Evolutionary conservation across 1,284 basidiomycete species (phyloP).

Genomic region (Fomitopsis palustris): DNA sequence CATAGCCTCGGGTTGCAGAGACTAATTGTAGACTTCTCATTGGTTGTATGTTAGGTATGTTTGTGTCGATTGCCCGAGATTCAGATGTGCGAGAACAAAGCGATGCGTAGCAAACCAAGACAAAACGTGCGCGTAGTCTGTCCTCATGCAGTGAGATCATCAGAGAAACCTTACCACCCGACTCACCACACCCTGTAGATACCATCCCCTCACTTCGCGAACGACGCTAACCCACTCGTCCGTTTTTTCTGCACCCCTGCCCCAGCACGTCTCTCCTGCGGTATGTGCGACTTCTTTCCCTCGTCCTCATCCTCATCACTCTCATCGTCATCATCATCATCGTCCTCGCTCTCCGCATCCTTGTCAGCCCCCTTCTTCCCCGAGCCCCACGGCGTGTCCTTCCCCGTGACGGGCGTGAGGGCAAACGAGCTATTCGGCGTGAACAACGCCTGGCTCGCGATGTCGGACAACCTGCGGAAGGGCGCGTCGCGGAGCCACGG

Average conservation of each 20-base stretch:
- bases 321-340: constrained; percentile 28
- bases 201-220: not conserved
- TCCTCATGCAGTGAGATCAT: not conserved
- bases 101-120: not conserved
- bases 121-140: not conserved
- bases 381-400: constrained; percentile 20
- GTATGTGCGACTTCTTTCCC: constrained; percentile 47
- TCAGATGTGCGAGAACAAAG: not conserved
- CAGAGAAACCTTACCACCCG: not conserved
- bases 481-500: constrained; percentile 19
- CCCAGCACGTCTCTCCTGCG: constrained; percentile 53
- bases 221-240: not conserved
- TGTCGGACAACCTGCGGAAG: constrained; percentile 49
- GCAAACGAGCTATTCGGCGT: constrained; percentile 19
- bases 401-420: constrained; percentile 21
- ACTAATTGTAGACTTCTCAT: not conserved
- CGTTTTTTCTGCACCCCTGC: constrained; percentile 21
- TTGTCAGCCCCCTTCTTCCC: constrained; percentile 29
- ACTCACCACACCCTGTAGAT: too few species aligned
- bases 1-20: too few species aligned
- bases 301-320: constrained; percentile 30
- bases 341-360: constrained; percentile 35
- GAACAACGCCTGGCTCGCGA: constrained; percentile 46
- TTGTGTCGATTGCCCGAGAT: not conserved
- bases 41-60: not conserved